Evolutionary conservation across 2,329 filamentous ascomycete species (phyloP), one percentile per base, ranked within the genome.

Genomic region (Stagonosporopsis vannaccii): DNA sequence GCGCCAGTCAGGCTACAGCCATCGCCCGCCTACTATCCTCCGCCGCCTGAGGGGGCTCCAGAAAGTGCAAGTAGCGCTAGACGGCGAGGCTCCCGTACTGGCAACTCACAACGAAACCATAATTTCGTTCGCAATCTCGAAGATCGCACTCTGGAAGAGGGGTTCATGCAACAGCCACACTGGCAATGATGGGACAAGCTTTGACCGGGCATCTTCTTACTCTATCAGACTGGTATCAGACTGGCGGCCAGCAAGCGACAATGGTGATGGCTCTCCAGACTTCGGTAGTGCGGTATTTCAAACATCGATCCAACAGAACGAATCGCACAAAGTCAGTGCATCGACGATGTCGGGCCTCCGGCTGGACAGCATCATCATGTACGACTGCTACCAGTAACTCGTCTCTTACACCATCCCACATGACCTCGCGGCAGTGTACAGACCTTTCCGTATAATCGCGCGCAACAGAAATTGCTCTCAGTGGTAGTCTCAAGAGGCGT

Each of bases 101-200:
- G 87, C 64, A 80, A 65, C 40, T 83, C 82, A 40, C 81, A 80
- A 51, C 83, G 78, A 60, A 89, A 93, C 70, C 84, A 92, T 37
- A 94, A 98, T 73, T 97, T 99, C 73, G 96, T 99, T 68, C 87
- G 95, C 51, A 97, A 90, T 60, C 81, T 99, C 61, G 95, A 99
- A 78, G 95, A 98, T 78, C 86, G 95, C 32, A 97, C 93, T 2
- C 80, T 98, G 52, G 94, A 97, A 75, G 94, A 98, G 76, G 92
- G 92, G 2, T 97, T 92, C 72, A 90, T 92, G 86, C 82, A 81
- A 63, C 81, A 85, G 62, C 66, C 69, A 23, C 91, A 95, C 76
- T 96, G 89, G 84, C 84, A 86, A 68, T 87, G 80, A 82, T 32
- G 56, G 26, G 55, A 39, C 30, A 62, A 61, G 52, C 51, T 59